Base-by-base conservation (phyloP, 192 early-diverging fungal species). In the Pilobolus umbonatus region DNA sequence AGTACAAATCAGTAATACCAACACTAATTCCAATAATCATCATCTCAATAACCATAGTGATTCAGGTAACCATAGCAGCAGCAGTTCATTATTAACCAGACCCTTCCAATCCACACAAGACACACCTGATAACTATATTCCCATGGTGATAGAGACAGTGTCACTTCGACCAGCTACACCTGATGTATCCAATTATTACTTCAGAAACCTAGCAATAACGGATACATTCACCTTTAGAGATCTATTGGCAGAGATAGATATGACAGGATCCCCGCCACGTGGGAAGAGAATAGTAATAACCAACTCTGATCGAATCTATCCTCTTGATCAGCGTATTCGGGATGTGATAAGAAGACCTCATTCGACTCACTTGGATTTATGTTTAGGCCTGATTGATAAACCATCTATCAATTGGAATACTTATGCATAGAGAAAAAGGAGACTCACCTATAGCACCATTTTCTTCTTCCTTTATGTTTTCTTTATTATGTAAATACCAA, bases 141-240 rank as follows among this genome's bases (percentile, higher is more conserved):
- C 25, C 21, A 34, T 32, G 29, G 50, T 52, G 10, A 53, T 73
- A 3, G 65, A 73, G 34, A 73, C 71, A 17, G 62, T 73, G 4
- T 64, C 71, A 11, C 51, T 73, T 5, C 64, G 57, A 43, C 59
- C 46, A 12, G 42, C 67, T 11, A 42, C 49, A 11, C 36, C 40
- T n/a, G 55, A 62, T 52, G 54, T 55, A 29, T 19, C 30, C 19
- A 58, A 53, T n/a, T 67, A 60, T 55, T 61, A 62, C 51, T 46
- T 73, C 26, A 65, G 61, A 26, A 73, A 73, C 32, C 53, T 73
- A 25, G 71, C 65, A 42, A 73, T 73, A 52, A 67, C 65, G 11
- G 65, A 73, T 31, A 44, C 55, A 5, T 73, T 73, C 21, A 73
- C 65, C 6, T 73, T 73, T 29, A 35, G 71, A 31, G 57, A 73